Evolutionary conservation across 306 rosid species (phyloP), one percentile per base, ranked within the genome.

Genomic region (Ormosia emarginata): DNA sequence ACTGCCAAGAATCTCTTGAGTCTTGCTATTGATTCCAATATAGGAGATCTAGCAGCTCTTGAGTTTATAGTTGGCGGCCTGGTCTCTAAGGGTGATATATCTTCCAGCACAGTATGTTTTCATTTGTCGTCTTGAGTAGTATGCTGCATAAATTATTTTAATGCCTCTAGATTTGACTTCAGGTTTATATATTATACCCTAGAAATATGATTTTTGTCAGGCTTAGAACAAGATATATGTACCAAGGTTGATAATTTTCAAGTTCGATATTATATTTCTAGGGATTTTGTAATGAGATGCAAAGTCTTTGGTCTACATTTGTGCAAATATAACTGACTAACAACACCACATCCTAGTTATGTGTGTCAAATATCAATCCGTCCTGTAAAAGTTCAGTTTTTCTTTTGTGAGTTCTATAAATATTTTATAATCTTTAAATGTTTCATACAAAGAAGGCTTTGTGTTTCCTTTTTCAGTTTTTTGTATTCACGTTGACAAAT

Each of bases 21-120:
- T 74, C 99, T 95, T 81, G 98, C 95, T 33, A 86, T 71, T 37
- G 97, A 89, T 86, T 95, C 98, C 82, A 95, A 93, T 72, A 88
- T 90, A 55, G 99, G 99, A 85, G 99, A 95, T 84, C 86, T 93
- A 59, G 97, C 97, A 55, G 97, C 99, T 77, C 88, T 95, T 86
- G 99, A 95, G 88, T 95, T 87, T 80, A 91, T 95, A 73, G 87
- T 95, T 80, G 89, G 88, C 34, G 89, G 92, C 29, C 85, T 95
- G 88, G 95, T 95, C 63, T 89, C 95, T 40, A 93, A 95, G 90
- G 93, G 98, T 61, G 95, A 95, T 55, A 88, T 95, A 89, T 87
- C 99, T 78, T 84, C 90, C 71, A 81, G 91, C 95, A 92, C 77
- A 47, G 99, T 95, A 93, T 77, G 98, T 85, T 79, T 78, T 43